Evolutionary conservation across 495 filamentous ascomycete species (phyloP), one percentile per base, ranked within the genome.

Genomic region (Cenococcum geophilum): DNA sequence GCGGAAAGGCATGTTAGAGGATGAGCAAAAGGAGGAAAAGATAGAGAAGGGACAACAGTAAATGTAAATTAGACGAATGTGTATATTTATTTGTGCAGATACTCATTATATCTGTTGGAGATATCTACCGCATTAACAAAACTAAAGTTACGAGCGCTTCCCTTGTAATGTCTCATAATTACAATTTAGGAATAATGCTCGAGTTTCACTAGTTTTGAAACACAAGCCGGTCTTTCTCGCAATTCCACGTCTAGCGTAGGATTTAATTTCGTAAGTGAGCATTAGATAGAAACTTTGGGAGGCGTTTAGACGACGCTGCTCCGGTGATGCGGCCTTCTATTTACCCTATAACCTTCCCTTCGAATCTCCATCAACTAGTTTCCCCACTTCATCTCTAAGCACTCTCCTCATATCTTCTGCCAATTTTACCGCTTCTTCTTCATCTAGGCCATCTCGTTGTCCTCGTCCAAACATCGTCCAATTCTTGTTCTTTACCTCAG

Each of bases 391-490:
- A 74, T 65, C 75, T 67, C 76, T 79, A 62, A 96, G 65, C 68
- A 80, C 78, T 61, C 68, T 71, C 66, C 91, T 80, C 64, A 97
- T 77, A 68, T 76, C 74, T 61, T 63, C 72, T 8, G 86, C 87
- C 61, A 96, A 68, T 56, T 64, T 75, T 51, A 69, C 86, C 32
- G 79, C 91, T 66, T 95, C 91, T 8, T 89, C 89, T 66, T 96
- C 91, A 70, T 95, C 91, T 61, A 96, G 72, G 50, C 96, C 92
- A 45, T 87, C 84, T 70, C 92, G 78, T 73, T 83, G 79, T 10
- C 92, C 91, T 23, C 87, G 77, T 12, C 90, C 92, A 80, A 96
- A 96, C 86, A 93, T 83, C 16, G 79, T 80, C 73, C 81, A 92
- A 55, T 87, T 88, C 72, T 83, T 85, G 63, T 66, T 76, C 73